Conservation (phyloP, 1,284 basidiomycete species). For the Boletellus deceptivus region DNA sequence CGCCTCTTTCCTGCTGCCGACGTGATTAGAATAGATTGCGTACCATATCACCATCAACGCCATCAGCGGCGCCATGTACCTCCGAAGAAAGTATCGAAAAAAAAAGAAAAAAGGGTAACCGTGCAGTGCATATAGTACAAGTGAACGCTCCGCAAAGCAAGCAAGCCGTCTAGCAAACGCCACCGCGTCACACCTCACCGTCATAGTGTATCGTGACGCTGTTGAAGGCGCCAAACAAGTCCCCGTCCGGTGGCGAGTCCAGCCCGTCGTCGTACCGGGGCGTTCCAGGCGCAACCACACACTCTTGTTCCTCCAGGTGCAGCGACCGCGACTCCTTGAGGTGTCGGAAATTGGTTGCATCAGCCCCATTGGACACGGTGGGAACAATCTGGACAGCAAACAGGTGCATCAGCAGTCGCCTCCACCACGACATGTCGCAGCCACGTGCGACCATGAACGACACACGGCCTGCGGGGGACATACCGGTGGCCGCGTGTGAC, state of each 20-base stretch:
- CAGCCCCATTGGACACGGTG: conserved; percentile 76
- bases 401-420: conserved; percentile 21
- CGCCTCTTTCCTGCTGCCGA: conserved; percentile 24
- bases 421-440: conserved; percentile 3
- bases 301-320: conserved; percentile 73
- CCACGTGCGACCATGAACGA: conserved; percentile 17
- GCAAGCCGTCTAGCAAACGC: conserved; percentile 24
- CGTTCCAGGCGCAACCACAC: conserved; percentile 33
- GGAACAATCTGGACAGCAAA: conserved; percentile 70
- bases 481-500: conserved; percentile 92
- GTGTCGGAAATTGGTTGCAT: conserved; percentile 89
- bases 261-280: conserved; percentile 47
- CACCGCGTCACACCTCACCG: conserved; percentile 49
- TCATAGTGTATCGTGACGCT: conserved; percentile 87
- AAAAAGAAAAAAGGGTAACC: conserved; percentile 18
- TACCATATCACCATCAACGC: conserved; percentile 28
- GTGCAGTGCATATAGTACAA: conserved; percentile 37
- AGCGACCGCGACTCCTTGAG: conserved; percentile 88
- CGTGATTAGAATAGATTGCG: conserved; percentile 31
- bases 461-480: conserved; percentile 31
- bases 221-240: conserved; percentile 81
- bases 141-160: conserved; percentile 30
- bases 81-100: conserved; percentile 19
- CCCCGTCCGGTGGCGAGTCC: conserved; percentile 41
- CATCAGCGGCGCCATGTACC: conserved; percentile 19